Percentiles rank a stretch among this genome's conserved stretches.
Evolutionary conservation across 1,284 basidiomycete species (phyloP).

Genomic region (Marasmius fiardii): DNA sequence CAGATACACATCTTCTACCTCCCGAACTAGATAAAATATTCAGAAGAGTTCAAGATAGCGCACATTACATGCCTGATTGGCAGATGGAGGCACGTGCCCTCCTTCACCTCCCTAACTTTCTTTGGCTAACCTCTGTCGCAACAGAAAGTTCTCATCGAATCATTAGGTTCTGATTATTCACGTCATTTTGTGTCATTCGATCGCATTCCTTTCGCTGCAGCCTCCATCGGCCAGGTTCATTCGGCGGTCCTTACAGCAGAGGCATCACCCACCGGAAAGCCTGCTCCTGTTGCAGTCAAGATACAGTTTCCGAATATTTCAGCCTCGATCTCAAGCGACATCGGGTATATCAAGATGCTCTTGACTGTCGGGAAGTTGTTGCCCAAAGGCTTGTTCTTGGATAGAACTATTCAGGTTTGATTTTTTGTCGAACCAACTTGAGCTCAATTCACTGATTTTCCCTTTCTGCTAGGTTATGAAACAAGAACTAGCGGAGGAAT

Average conservation of each 20-base stretch:
- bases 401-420: conserved; percentile 74
- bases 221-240: conserved; percentile 98
- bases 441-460: not conserved
- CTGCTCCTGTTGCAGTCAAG: conserved; percentile 83
- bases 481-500: conserved; percentile 92
- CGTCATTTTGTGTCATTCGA: conserved; percentile 76
- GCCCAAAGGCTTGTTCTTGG: conserved; percentile 87
- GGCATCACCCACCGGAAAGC: conserved; percentile 46
- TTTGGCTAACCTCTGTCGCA: too few relatives aligned
- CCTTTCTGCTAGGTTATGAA: conserved; percentile 66
- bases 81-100: conserved; percentile 99
- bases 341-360: conserved; percentile 84
- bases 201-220: conserved; percentile 90
- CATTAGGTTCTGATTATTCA: conserved; percentile 80
- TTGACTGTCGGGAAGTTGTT: conserved; percentile 79
- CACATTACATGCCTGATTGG: conserved; percentile 99
- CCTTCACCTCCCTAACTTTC: too few relatives aligned
- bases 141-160: conserved; percentile 73
- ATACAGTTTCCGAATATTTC: conserved; percentile 95
- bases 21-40: conserved; percentile 89
- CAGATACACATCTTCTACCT: conserved; percentile 86
- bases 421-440: not conserved
- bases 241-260: conserved; percentile 58
- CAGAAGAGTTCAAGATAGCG: conserved; percentile 89
- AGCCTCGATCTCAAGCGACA: conserved; percentile 83